Evolutionary conservation across 129 eudicot species (phyloP), one percentile per base, ranked within the genome.

Genomic region (Flaveria brownii): DNA sequence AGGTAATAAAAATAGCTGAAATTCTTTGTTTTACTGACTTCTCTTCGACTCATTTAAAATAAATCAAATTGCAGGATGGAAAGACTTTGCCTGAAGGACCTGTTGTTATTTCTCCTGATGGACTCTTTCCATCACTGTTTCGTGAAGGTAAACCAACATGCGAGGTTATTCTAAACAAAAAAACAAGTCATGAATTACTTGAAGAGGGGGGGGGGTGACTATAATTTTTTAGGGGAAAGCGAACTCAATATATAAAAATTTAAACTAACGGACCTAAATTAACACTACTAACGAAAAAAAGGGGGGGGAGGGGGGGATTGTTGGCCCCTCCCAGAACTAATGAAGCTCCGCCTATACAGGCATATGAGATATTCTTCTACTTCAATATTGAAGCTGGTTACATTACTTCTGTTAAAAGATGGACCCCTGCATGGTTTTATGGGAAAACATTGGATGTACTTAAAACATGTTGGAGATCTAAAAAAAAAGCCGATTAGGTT

Each of bases 51-150:
- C 33, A 20, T 68, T 57, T 28, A 75, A 55, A 75, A 55, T 11
- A 28, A 82, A 47, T 18, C 25, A 22, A 14, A 56, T 72, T 75
- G 79, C 84, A 94, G 99, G 96, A 95, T 43, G 99, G 96, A 20
- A 84, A 89, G 80, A 86, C 80, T 49, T 84, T 95, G 61, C 99
- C 99, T 5, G 99, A 95, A 55, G 99, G 99, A 49, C 99, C 99
- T 45, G 91, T 95, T 61, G 87, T 95, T 61, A 95, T 91, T 70
- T 95, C 99, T 51, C 99, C 99, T 33, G 97, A 95, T 84, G 99
- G 99, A 63, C 92, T 95, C 23, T 95, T 95, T 87, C 99, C 99
- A 20, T 95, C 99, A 42, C 78, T 95, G 15, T 95, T 81, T 81
- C 91, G 99, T 69, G 99, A 95, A 91, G 99, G 99, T 95, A 74